These are phyloP conservation scores for Thoreauomyces humboldtii DNA, from an alignment of 192 early-diverging fungal species.

Conservation along the genomic window DNA sequence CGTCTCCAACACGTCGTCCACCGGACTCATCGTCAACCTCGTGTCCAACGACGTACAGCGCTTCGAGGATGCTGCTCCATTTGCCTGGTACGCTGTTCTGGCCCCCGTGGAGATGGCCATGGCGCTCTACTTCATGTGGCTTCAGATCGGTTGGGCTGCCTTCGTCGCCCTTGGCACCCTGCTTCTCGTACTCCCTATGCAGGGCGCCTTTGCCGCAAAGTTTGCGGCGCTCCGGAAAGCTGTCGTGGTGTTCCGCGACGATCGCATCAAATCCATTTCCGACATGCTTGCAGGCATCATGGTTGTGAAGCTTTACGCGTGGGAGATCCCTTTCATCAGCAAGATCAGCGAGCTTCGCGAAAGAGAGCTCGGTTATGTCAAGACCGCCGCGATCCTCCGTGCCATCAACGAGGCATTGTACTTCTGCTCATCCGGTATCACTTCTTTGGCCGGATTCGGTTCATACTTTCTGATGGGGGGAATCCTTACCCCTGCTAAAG, in stretches of 20 bases:
- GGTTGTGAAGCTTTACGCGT: slow-evolving; percentile 50
- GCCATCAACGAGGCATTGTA: slow-evolving; percentile 50
- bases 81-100: slow-evolving; percentile 40
- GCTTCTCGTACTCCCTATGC: slow-evolving; percentile 42
- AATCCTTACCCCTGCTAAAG: slow-evolving; percentile 35
- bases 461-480: slow-evolving; percentile 44
- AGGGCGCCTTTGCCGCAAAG: slow-evolving; percentile 32
- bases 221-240: slow-evolving; percentile 30
- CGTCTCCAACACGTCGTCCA: slow-evolving; percentile 35
- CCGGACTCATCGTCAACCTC: slow-evolving; percentile 46
- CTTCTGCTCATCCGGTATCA: slow-evolving; percentile 39
- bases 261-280: slow-evolving; percentile 43
- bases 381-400: slow-evolving; percentile 32
- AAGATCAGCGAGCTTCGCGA: slow-evolving; percentile 36
- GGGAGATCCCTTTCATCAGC: slow-evolving; percentile 43
- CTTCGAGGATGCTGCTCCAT: slow-evolving; percentile 45
- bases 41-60: slow-evolving; percentile 52
- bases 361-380: slow-evolving; percentile 30
- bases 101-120: slow-evolving; percentile 43
- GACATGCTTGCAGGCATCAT: slow-evolving; percentile 47
- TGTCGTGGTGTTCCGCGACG: slow-evolving; percentile 34
- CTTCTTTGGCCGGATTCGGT: slow-evolving; percentile 41
- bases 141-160: slow-evolving; percentile 35
- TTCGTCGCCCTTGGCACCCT: slow-evolving; percentile 36
- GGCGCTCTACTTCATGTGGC: slow-evolving; percentile 44